Evolutionary conservation across 2,329 filamentous ascomycete species (phyloP), one percentile per base, ranked within the genome.

Genomic region (Alternaria sp.): DNA sequence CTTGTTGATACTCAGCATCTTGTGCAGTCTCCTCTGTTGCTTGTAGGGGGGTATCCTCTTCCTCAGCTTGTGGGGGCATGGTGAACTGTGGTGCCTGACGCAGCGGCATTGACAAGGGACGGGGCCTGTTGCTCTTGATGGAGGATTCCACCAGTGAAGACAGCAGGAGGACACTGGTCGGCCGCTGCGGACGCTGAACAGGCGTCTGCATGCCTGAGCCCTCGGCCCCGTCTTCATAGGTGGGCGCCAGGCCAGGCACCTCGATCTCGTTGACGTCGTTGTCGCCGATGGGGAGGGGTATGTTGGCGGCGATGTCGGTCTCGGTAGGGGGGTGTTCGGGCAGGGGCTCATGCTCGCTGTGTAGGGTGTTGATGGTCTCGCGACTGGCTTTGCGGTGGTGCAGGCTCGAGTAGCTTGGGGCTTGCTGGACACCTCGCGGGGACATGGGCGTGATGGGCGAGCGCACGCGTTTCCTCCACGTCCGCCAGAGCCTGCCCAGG

Each of bases 401-500:
- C 3, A 78, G 71, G 60, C 74, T 78, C 15, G 69, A 65, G 52
- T 73, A 72, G 64, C 76, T 77, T 21, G 75, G 69, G 46, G 72
- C 66, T 23, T 66, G 69, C 23, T 71, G 73, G 13, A 77, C 64
- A 32, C 70, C 69, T 25, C 72, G 69, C 10, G 74, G 71, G 4
- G 70, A 68, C 6, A 74, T 66, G 2, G 77, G 74, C n/a, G 71
- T 68, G 3, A 68, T 65, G 26, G 77, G 74, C 3, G 76, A 70
- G 11, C 92, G 88, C 70, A 92, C 86, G 66, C 91, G 88, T 82
- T 97, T 97, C 81, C 96, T 93, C 96, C 96, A 99, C 25, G 92
- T 91, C 71, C 96, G 89, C 96, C 96, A 99, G 46, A 98, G 84
- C 52, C 94, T 87, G 19, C 96, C 96, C 2, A 99, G 83, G 3